A percentile compares a stretch with the other conserved stretches of the same genome.
phyloP scores from a whole-genome alignment of 164 flowering plant species.

The Cinnamomum micranthum region DNA sequence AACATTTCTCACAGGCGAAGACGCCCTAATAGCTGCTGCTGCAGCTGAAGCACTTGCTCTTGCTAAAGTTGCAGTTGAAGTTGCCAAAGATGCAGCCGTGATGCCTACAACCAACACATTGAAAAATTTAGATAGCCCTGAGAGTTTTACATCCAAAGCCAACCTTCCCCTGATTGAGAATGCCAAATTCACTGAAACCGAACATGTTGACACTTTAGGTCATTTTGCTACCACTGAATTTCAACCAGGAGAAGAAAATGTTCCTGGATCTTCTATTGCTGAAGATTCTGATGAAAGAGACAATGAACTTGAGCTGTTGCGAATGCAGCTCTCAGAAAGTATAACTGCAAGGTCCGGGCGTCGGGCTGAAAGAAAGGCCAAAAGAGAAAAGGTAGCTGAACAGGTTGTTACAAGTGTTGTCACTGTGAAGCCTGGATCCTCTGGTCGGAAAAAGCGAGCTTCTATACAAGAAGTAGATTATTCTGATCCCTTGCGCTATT shows the following conservation, averaged over 20 bases:
- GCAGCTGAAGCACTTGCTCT: constrained; percentile 90
- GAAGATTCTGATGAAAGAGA: constrained; percentile 28
- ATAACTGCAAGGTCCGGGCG: constrained; percentile 73
- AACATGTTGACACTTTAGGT: constrained; percentile 23
- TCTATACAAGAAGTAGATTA: constrained; percentile 58
- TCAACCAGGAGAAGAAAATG: constrained; percentile 21
- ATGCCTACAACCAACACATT: constrained; percentile 27
- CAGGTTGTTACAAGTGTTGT: constrained; percentile 49
- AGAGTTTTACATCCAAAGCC: constrained; percentile 11
- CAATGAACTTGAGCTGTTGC: constrained; percentile 54
- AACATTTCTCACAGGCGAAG: constrained; percentile 53
- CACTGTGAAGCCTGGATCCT: constrained; percentile 48
- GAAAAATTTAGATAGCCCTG: constrained; percentile 20
- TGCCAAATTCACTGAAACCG: constrained; percentile 27
- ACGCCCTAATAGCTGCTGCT: constrained; percentile 75
- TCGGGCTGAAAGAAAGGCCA: constrained; percentile 65
- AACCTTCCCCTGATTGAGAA: constrained; percentile 13
- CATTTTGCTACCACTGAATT: constrained; percentile 26
- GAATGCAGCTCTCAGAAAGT: constrained; percentile 36
- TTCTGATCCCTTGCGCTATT: constrained; percentile 67
- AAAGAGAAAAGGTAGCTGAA: constrained; percentile 69
- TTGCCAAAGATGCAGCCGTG: constrained; percentile 69
- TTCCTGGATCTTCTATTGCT: neutral
- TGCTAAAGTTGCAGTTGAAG: constrained; percentile 77
- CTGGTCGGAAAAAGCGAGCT: constrained; percentile 53